Percentiles rank a stretch among this genome's conserved stretches.
phyloP scores from a whole-genome alignment of 1,284 basidiomycete genomes.

The Ustilago xerochloae region DNA sequence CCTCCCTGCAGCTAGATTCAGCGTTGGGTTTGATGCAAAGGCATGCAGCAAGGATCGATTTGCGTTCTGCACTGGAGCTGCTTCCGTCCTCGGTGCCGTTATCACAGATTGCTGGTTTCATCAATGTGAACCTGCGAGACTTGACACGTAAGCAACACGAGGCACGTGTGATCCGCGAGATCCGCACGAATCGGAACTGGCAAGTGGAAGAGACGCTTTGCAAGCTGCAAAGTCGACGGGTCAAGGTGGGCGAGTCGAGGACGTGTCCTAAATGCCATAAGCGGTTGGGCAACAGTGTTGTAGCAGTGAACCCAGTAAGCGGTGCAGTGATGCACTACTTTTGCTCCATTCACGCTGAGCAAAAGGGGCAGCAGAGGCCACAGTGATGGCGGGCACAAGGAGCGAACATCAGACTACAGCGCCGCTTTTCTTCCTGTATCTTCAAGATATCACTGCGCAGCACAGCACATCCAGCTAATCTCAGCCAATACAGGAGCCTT shows the following conservation, averaged over 20 bases:
- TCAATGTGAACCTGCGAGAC: constrained; percentile 45
- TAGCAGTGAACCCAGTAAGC: constrained; percentile 77
- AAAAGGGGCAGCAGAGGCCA: constrained; percentile 20
- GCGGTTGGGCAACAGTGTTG: constrained; percentile 89
- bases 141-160: constrained; percentile 37
- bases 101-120: constrained; percentile 80
- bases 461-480: too few species aligned
- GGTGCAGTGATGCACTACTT: constrained; percentile 65
- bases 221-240: constrained; percentile 79
- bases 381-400: too few species aligned
- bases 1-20: constrained; percentile 70
- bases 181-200: constrained; percentile 79
- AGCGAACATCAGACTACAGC: too few species aligned
- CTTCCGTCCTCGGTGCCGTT: constrained; percentile 88
- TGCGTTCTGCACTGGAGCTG: constrained; percentile 82
- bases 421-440: too few species aligned
- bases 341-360: constrained; percentile 49
- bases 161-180: constrained; percentile 73
- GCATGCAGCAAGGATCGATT: constrained; percentile 83
- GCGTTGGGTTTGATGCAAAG: constrained; percentile 85
- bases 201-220: constrained; percentile 79
- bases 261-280: constrained; percentile 97
- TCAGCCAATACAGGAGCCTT: too few species aligned
- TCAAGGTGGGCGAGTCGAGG: constrained; percentile 85
- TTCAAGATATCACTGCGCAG: too few species aligned